These are phyloP conservation scores for Phytophthora pisi DNA, from an alignment of 352 stramenopile species.

Conservation along the genomic window DNA sequence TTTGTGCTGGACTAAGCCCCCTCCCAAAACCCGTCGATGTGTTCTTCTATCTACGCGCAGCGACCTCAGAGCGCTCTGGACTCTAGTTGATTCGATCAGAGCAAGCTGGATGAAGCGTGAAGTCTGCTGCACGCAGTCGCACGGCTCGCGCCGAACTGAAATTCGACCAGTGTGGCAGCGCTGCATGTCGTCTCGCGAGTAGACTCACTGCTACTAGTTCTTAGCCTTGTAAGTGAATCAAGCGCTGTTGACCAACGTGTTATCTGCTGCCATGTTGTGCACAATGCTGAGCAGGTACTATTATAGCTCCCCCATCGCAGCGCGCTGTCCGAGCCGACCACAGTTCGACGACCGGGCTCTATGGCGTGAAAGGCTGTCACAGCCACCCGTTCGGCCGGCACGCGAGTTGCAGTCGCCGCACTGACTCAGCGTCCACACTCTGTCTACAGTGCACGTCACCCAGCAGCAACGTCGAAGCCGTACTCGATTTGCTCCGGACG, in stretches of 20 bases:
- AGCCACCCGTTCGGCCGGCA: slow-evolving; percentile 1
- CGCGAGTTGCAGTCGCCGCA: not conserved
- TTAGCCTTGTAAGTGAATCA: slow-evolving; percentile 6
- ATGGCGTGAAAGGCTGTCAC: slow-evolving; percentile 10
- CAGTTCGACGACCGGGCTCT: slow-evolving; percentile 18
- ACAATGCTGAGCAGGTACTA: too few relatives aligned
- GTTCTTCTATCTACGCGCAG: slow-evolving; percentile 7
- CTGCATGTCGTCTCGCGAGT: not conserved
- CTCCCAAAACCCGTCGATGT: not conserved
- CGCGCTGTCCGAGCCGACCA: slow-evolving; percentile 9
- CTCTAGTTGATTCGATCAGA: slow-evolving; percentile 8
- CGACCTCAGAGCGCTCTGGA: not conserved
- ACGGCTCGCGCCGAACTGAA: slow-evolving; percentile 6
- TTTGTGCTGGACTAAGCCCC: slow-evolving; percentile 76
- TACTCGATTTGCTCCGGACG: not conserved
- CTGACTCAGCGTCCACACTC: slow-evolving; percentile 29
- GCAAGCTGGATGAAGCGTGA: not conserved
- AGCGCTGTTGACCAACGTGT: not conserved
- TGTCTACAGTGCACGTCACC: slow-evolving; percentile 17
- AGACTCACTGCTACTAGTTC: not conserved
- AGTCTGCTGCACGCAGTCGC: not conserved
- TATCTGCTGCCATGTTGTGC: too few relatives aligned
- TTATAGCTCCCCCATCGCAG: not conserved
- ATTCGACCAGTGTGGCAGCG: not conserved
- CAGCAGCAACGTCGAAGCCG: slow-evolving; percentile 12